Conservation (phyloP, 148 eudicot species). For the Cornus kousa region DNA sequence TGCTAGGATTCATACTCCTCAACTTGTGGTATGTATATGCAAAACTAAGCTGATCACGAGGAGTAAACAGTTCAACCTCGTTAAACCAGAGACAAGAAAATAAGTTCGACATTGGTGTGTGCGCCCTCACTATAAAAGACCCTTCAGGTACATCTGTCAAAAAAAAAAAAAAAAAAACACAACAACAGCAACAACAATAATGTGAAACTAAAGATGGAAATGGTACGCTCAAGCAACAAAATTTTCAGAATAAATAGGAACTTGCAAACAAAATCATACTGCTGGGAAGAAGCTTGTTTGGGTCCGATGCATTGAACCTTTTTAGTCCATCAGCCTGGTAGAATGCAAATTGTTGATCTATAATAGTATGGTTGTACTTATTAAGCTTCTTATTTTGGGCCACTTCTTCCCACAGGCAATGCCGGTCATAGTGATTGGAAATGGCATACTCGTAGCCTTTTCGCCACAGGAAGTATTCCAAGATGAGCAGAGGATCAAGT, state of each 20-base stretch:
- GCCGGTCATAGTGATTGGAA: conserved; percentile 98
- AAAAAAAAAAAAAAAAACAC: conserved; percentile 4
- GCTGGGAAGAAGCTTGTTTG: conserved; percentile 83
- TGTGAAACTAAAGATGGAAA: conserved; percentile 7
- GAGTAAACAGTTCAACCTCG: conserved; percentile 96
- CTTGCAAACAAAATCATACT: conserved; percentile 45
- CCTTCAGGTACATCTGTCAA: conserved; percentile 99
- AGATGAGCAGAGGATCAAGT: conserved; percentile 80
- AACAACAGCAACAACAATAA: background rate
- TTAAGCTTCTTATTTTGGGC: conserved; percentile 95
- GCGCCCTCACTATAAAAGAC: conserved; percentile 91
- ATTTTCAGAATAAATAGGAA: background rate
- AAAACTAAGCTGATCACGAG: conserved; percentile 97
- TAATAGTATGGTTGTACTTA: conserved; percentile 85
- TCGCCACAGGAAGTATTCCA: conserved; percentile 89
- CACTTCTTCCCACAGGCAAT: conserved; percentile 98
- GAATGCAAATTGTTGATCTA: conserved; percentile 88
- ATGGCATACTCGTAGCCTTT: conserved; percentile 92
- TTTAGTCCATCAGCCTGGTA: conserved; percentile 93
- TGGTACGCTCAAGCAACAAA: conserved; percentile 3
- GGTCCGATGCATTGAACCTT: conserved; percentile 80
- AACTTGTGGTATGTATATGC: conserved; percentile 94
- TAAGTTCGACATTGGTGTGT: conserved; percentile 98
- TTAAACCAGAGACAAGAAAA: conserved; percentile 99
- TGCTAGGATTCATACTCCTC: conserved; percentile 79